Conservation (phyloP, 164 flowering plant genomes). For the Buxus sempervirens region DNA sequence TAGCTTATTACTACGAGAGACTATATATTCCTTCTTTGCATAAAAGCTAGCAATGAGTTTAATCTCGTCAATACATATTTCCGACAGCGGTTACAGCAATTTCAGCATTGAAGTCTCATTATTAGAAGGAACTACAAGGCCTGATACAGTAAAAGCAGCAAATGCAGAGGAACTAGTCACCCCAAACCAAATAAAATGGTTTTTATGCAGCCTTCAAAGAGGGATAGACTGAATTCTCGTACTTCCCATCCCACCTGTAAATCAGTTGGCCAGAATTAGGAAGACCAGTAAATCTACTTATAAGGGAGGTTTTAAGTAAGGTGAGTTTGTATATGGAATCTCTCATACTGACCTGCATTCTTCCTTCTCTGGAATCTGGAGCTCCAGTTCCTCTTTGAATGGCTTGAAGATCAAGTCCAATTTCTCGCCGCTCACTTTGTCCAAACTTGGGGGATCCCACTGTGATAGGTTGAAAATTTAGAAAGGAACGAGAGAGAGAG, state of each 20-base stretch:
- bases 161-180: neutral
- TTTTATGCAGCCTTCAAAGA: constrained; percentile 3
- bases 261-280: neutral
- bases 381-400: constrained; percentile 59
- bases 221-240: constrained; percentile 53
- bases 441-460: constrained; percentile 72
- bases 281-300: neutral
- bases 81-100: too few species aligned
- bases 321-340: neutral
- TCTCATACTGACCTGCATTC: constrained; percentile 48
- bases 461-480: constrained; percentile 18
- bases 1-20: too few species aligned
- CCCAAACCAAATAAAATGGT: neutral
- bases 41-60: too few species aligned
- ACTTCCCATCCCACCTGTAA: constrained; percentile 77
- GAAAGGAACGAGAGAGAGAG: constrained; percentile 9
- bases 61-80: too few species aligned
- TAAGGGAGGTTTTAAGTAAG: neutral
- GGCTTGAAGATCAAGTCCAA: constrained; percentile 59
- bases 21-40: too few species aligned
- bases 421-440: constrained; percentile 46
- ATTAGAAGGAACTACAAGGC: too few species aligned
- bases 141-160: too few species aligned
- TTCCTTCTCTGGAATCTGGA: constrained; percentile 58
- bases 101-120: too few species aligned